Base-by-base conservation (phyloP, 192 early-diverging fungal species). In the Podila epigama region DNA sequence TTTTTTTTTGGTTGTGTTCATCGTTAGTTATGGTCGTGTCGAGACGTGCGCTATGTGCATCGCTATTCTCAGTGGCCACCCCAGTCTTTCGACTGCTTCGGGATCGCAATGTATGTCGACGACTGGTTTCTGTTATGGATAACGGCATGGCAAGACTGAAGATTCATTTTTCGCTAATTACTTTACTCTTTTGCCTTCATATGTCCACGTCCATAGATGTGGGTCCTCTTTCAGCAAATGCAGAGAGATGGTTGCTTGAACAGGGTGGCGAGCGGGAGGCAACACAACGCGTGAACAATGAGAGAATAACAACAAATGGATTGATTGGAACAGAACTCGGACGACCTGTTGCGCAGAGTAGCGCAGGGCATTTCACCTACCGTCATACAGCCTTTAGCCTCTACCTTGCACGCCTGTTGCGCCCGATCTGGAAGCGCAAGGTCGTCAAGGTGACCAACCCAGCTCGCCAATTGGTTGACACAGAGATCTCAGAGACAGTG, bases 11-110 rank as follows among this genome's bases (percentile, higher is more conserved):
- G 25, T 48, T 48, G 0, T 75, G 89, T 22, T 64, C n/a, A n/a
- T n/a, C n/a, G n/a, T 70, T 39, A 81, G 70, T 6, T 96, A 88
- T 63, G 89, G 89, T 1, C 66, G 81, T 11, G 82, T 83, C 34
- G 90, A 96, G 72, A 81, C 90, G 16, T 96, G 94, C 63, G 92
- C 94, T 35, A 95, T 98, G 94, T 93, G 91, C 69, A 82, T 95
- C 5, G 87, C 89, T 1, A 86, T 96, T 56, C 79, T 91, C 51
- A 91, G 89, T 55, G 69, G 72, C 5, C 62, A 73, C 40, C 83
- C 62, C 1, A 41, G 59, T 22, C 53, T 66, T 42, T 58, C 63
- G 2, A 25, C 60, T 18, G 40, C 33, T 25, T 29, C 66, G 27
- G 68, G 70, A 56, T 58, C 77, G 33, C 66, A 75, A 59, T 59